phyloP scores from a whole-genome alignment of 192 early-diverging fungal species.

The Backusella macrospora region DNA sequence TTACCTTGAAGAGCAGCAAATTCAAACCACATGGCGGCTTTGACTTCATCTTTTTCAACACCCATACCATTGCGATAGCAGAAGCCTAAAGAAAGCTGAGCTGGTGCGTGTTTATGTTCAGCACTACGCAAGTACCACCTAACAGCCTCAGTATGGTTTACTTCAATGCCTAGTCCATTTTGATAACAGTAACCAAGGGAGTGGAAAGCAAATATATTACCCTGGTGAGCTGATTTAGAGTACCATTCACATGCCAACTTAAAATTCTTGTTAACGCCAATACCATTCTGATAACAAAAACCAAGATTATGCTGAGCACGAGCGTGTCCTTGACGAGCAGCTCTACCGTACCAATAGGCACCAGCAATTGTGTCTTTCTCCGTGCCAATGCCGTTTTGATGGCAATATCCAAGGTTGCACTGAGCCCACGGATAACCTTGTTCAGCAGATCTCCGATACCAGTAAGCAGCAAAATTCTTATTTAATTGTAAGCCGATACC shows the following conservation, averaged over 20 bases:
- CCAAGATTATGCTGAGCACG: constrained; percentile 69
- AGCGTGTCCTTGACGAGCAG: constrained; percentile 62
- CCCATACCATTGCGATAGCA: constrained; percentile 65
- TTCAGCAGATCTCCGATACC: constrained; percentile 54
- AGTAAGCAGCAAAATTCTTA: constrained; percentile 55
- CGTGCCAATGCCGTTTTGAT: constrained; percentile 63
- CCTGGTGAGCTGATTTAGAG: constrained; percentile 47
- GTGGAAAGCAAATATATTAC: constrained; percentile 62
- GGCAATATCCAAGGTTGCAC: constrained; percentile 83
- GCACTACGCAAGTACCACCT: constrained; percentile 60
- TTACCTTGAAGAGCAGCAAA: constrained; percentile 55
- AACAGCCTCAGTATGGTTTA: constrained; percentile 54
- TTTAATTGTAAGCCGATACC: constrained; percentile 64
- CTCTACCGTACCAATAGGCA: constrained; percentile 60
- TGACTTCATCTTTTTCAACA: constrained; percentile 46
- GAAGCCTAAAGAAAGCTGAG: constrained; percentile 59
- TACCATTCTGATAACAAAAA: constrained; percentile 87
- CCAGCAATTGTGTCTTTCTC: constrained; percentile 51
- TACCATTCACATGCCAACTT: constrained; percentile 57
- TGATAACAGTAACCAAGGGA: constrained; percentile 63
- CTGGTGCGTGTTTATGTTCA: constrained; percentile 57
- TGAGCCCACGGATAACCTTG: constrained; percentile 59
- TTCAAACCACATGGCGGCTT: constrained; percentile 60
- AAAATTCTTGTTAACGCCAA: constrained; percentile 65
- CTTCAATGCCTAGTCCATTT: constrained; percentile 57